These are phyloP conservation scores for Hsuehochloa calcarea DNA, from an alignment of 176 grass and related monocot genomes.

Conservation along the genomic window DNA sequence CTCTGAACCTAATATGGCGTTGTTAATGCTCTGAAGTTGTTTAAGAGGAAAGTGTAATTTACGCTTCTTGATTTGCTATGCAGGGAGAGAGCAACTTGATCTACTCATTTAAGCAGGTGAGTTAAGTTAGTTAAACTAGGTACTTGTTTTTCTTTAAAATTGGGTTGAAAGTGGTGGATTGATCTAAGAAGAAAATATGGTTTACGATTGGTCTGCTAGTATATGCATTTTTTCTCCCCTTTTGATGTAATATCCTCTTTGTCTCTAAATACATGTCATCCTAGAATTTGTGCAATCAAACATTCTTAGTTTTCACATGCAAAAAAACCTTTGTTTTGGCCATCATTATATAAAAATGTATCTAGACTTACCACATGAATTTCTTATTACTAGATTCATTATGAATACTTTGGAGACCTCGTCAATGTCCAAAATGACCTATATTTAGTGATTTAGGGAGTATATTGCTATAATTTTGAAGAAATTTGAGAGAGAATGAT, in stretches of 20 bases:
- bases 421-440: too few relatives aligned
- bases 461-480: too few relatives aligned
- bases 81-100: slow-evolving; percentile 23
- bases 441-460: too few relatives aligned
- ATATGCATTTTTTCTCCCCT: neutral
- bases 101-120: neutral
- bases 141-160: slow-evolving; percentile 4
- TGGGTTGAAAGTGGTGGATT: neutral
- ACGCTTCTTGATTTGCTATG: slow-evolving; percentile 7
- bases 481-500: too few relatives aligned
- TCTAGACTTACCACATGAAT: neutral
- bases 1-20: neutral
- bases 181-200: neutral
- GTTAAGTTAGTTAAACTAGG: slow-evolving; percentile 29
- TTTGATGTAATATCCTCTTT: neutral
- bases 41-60: slow-evolving; percentile 5
- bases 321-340: neutral
- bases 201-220: neutral
- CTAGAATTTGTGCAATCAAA: neutral
- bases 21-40: neutral
- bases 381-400: neutral
- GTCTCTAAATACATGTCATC: neutral
- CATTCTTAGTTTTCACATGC: neutral
- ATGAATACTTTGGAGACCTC: neutral
- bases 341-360: neutral